These are phyloP conservation scores for Dactylis glomerata DNA, from an alignment of 176 grass and related monocot species.

Conservation along the genomic window DNA sequence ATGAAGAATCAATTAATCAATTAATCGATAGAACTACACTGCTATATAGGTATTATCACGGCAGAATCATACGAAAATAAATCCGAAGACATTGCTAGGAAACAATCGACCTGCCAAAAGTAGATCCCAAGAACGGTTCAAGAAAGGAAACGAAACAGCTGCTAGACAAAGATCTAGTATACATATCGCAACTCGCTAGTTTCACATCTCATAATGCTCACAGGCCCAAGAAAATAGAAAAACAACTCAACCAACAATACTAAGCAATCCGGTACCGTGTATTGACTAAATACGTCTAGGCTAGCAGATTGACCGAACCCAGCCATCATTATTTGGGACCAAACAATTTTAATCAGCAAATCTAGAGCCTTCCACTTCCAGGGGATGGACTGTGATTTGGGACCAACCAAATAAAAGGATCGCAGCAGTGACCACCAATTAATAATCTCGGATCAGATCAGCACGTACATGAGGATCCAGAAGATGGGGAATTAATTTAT, in stretches of 20 bases:
- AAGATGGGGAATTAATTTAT: neutral
- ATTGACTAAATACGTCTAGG: neutral
- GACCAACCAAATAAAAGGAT: constrained; percentile 2
- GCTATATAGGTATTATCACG: no score
- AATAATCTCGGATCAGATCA: neutral
- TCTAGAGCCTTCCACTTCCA: neutral
- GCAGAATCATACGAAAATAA: neutral
- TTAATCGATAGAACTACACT: neutral
- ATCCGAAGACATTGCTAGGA: neutral
- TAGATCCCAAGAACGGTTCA: neutral
- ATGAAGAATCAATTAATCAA: neutral
- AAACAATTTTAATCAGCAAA: neutral
- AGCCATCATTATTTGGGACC: neutral
- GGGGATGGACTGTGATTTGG: neutral
- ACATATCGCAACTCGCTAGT: neutral
- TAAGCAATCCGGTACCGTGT: neutral
- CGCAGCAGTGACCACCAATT: neutral
- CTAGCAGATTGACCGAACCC: neutral
- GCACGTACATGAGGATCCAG: neutral
- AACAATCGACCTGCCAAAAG: neutral
- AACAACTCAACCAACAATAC: neutral
- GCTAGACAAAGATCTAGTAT: neutral
- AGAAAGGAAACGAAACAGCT: neutral
- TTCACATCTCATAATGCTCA: neutral
- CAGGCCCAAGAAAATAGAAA: neutral